Conservation (phyloP, 345 rosid genomes). For the Brassica carinata region DNA sequence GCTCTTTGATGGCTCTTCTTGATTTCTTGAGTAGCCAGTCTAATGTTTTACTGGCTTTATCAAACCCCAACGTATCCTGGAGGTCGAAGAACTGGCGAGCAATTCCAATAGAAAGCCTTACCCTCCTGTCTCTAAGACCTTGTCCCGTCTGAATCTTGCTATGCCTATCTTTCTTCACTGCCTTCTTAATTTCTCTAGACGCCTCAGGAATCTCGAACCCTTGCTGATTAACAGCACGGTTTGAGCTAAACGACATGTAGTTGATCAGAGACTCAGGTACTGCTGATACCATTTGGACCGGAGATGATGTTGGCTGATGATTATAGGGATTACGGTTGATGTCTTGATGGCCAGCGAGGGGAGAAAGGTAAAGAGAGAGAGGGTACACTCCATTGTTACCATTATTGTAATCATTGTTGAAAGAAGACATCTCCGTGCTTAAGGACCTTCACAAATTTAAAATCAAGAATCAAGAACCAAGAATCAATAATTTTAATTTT, state of each 20-base stretch:
- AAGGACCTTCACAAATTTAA: slow-evolving; percentile 6
- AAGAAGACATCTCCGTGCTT: slow-evolving; percentile 29
- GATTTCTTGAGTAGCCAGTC: slow-evolving; percentile 78
- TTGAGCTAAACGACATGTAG: slow-evolving; percentile 36
- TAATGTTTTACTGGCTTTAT: slow-evolving; percentile 80
- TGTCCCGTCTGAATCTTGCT: slow-evolving; percentile 79
- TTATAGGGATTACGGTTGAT: slow-evolving; percentile 30
- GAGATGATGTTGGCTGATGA: slow-evolving; percentile 22
- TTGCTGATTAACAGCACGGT: slow-evolving; percentile 22
- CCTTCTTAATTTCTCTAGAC: slow-evolving; percentile 30
- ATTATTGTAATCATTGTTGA: slow-evolving; percentile 21
- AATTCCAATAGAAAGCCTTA: slow-evolving; percentile 71
- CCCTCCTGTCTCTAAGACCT: slow-evolving; percentile 84
- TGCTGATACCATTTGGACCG: slow-evolving; percentile 27
- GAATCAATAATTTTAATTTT: background rate
- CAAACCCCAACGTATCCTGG: slow-evolving; percentile 83
- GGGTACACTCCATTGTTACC: slow-evolving; percentile 33
- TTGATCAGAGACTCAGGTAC: slow-evolving; percentile 22
- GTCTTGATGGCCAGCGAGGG: slow-evolving; percentile 28
- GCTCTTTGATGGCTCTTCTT: slow-evolving; percentile 55
- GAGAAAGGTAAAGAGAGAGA: slow-evolving; percentile 37
- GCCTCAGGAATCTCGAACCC: slow-evolving; percentile 23
- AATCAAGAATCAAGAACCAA: slow-evolving; percentile 10
- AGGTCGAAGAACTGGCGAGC: slow-evolving; percentile 82
- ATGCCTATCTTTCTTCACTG: slow-evolving; percentile 63